These are phyloP conservation scores for Colletotrichum lini DNA, from an alignment of 2,329 filamentous ascomycete genomes.

Conservation along the genomic window DNA sequence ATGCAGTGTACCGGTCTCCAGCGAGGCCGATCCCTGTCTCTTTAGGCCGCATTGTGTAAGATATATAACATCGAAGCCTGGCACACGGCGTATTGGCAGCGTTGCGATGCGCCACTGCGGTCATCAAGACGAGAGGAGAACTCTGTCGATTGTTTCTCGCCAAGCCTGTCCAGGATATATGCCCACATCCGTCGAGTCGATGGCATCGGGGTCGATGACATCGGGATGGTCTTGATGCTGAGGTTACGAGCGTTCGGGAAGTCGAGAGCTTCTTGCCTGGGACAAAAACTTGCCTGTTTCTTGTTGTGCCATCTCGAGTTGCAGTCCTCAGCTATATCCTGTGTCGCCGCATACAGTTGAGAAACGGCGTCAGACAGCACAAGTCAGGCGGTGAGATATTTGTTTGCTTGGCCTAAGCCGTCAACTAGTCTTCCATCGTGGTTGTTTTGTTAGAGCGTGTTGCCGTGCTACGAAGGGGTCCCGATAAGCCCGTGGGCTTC, in stretches of 20 bases:
- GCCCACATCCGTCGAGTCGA: not conserved
- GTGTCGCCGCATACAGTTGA: not conserved
- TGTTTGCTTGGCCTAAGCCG: slow-evolving; percentile 11
- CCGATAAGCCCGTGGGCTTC: slow-evolving; percentile 5
- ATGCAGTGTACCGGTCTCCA: slow-evolving; percentile 10
- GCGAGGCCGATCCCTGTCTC: slow-evolving; percentile 30
- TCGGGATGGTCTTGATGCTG: slow-evolving; percentile 1
- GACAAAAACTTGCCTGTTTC: not conserved
- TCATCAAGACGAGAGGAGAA: not conserved
- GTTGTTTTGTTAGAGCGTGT: not conserved
- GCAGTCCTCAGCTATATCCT: not conserved
- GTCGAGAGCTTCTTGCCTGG: not conserved
- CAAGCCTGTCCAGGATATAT: not conserved
- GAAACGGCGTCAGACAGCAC: slow-evolving; percentile 7
- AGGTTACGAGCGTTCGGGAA: slow-evolving; percentile 3
- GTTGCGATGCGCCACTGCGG: slow-evolving; percentile 7
- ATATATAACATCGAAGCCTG: slow-evolving; percentile 1
- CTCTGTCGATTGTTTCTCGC: slow-evolving; percentile 5
- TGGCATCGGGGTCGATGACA: slow-evolving; percentile 10
- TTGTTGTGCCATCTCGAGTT: not conserved
- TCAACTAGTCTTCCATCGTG: not conserved
- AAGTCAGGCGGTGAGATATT: slow-evolving; percentile 30
- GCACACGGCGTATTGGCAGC: not conserved
- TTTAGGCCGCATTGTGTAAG: slow-evolving; percentile 17
- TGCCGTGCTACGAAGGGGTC: slow-evolving; percentile 8